A percentile compares a stretch with the other conserved stretches of the same genome.
These are phyloP conservation scores for Aspergillus caelatus DNA, from an alignment of 2,329 filamentous ascomycete species.

Conservation along the genomic window DNA sequence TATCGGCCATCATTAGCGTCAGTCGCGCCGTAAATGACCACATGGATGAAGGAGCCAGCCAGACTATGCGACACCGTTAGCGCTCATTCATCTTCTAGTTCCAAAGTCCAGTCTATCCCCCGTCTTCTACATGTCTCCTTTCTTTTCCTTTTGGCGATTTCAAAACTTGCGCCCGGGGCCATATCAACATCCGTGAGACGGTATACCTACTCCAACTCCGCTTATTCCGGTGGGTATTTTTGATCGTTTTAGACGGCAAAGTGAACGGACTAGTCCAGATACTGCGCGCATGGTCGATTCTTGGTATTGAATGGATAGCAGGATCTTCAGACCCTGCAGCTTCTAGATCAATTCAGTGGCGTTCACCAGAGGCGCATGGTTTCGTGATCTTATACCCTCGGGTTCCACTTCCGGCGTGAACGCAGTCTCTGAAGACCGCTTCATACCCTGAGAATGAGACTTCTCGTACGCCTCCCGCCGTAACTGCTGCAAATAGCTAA, in stretches of 20 bases:
- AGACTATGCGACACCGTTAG: not conserved
- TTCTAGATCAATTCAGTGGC: not conserved
- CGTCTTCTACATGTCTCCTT: not conserved
- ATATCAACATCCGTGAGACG: not conserved
- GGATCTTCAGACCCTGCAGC: not conserved
- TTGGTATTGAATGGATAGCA: not conserved
- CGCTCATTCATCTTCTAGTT: not conserved
- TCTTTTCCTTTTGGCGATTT: not conserved
- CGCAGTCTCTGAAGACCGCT: conserved; percentile 31
- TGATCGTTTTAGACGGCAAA: conserved; percentile 24
- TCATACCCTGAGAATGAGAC: conserved; percentile 23
- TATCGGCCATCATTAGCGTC: not conserved
- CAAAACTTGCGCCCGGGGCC: not conserved
- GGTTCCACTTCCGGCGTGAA: not conserved
- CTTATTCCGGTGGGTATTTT: conserved; percentile 21
- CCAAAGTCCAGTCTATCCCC: not conserved
- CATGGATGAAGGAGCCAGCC: not conserved
- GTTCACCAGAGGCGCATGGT: not conserved
- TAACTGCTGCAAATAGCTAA: conserved; percentile 17
- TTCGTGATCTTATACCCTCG: not conserved
- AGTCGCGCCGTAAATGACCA: not conserved
- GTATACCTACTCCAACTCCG: conserved; percentile 39
- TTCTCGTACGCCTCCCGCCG: conserved; percentile 29
- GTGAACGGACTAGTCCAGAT: conserved; percentile 30
- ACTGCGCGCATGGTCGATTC: conserved; percentile 12